Percentiles rank a stretch among this genome's conserved stretches.
These are phyloP conservation scores for Excoecaria agallocha DNA, from an alignment of 345 rosid species.

Conservation along the genomic window DNA sequence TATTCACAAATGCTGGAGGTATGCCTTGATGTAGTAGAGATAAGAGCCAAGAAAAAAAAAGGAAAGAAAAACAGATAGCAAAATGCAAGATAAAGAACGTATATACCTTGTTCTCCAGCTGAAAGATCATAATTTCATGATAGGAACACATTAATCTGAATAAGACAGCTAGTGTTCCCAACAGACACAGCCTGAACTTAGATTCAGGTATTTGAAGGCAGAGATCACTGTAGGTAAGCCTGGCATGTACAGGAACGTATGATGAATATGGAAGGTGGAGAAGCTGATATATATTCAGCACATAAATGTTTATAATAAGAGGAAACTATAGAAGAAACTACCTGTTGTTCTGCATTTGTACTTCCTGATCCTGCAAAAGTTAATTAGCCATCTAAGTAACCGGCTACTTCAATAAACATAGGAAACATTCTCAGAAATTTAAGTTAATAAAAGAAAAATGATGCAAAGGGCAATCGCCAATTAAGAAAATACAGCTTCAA, in stretches of 20 bases:
- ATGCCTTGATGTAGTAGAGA: neutral
- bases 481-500: neutral
- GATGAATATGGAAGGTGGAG: slow-evolving; percentile 17
- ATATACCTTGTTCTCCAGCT: slow-evolving; percentile 58
- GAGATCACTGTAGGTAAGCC: slow-evolving; percentile 97
- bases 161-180: slow-evolving; percentile 77
- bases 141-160: slow-evolving; percentile 87
- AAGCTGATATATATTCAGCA: neutral
- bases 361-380: slow-evolving; percentile 70
- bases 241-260: slow-evolving; percentile 40
- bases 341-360: slow-evolving; percentile 66
- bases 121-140: slow-evolving; percentile 83
- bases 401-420: neutral
- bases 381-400: slow-evolving; percentile 14
- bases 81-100: slow-evolving; percentile 12
- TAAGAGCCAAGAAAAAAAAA: neutral
- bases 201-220: slow-evolving; percentile 94
- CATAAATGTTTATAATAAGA: slow-evolving; percentile 18
- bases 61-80: neutral
- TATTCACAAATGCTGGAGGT: neutral
- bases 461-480: neutral
- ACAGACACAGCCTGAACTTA: slow-evolving; percentile 84
- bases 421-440: neutral
- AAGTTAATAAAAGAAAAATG: slow-evolving; percentile 13
- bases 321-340: no score